phyloP scores from a whole-genome alignment of 1,284 basidiomycete species.

The Boletus holoroseus region DNA sequence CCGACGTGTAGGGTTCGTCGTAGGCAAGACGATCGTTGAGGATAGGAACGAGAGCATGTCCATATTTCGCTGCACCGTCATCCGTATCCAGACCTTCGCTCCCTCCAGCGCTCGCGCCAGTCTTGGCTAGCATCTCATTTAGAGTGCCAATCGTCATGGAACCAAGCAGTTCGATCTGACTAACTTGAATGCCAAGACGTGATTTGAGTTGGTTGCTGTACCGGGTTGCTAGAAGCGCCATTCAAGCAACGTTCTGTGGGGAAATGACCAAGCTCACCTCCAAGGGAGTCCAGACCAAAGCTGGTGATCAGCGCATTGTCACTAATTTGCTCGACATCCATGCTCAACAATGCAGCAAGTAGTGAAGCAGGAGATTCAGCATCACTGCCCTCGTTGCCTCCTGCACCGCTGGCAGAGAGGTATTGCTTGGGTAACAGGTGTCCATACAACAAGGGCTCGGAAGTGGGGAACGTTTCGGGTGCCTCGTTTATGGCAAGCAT shows the following conservation, averaged over 20 bases:
- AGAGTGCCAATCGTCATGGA: constrained; percentile 27
- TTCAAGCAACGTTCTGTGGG: not conserved
- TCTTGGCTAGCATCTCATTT: constrained; percentile 25
- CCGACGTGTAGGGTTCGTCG: constrained; percentile 28
- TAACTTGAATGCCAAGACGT: constrained; percentile 27
- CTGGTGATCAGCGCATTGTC: constrained; percentile 31
- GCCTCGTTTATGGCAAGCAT: constrained; percentile 27
- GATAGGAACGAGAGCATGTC: constrained; percentile 27
- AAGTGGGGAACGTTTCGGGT: constrained; percentile 24
- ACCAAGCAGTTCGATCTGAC: constrained; percentile 31
- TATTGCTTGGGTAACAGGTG: constrained; percentile 24
- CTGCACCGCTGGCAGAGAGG: constrained; percentile 14
- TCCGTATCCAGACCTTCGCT: constrained; percentile 9
- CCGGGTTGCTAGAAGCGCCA: constrained; percentile 17
- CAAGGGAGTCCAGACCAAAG: constrained; percentile 31
- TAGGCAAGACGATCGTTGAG: constrained; percentile 31
- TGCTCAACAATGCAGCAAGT: constrained; percentile 24
- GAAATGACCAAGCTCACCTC: constrained; percentile 16
- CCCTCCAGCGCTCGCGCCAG: constrained; percentile 4
- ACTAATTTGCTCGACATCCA: constrained; percentile 26
- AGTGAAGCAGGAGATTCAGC: constrained; percentile 25
- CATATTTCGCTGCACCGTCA: constrained; percentile 28
- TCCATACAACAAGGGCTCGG: constrained; percentile 25
- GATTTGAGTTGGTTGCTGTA: constrained; percentile 30
- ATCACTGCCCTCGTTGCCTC: constrained; percentile 9